Evolutionary conservation across 768 basidiomycete genomes (phyloP).

Genomic region (Ramaria rubella): DNA sequence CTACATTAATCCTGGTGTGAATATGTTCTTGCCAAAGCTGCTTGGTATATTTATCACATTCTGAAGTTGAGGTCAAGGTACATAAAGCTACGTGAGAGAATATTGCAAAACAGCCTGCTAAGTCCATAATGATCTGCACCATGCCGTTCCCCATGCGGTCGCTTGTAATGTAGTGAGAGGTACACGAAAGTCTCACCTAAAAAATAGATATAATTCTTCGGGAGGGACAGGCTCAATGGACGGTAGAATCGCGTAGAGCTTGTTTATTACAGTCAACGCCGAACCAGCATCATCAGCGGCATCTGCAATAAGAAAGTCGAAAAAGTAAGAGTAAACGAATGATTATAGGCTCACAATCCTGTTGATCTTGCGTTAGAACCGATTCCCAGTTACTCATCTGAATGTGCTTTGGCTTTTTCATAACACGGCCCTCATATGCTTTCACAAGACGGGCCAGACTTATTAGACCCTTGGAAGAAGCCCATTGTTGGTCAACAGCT

Average conservation of each 20-base stretch:
- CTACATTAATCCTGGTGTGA: neutral
- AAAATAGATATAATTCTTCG: neutral
- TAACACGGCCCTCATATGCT: slow-evolving; percentile 43
- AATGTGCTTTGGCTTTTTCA: slow-evolving; percentile 51
- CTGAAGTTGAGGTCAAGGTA: too few relatives aligned
- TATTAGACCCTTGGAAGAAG: slow-evolving; percentile 29
- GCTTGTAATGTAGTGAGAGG: too few relatives aligned
- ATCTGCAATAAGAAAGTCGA: slow-evolving; percentile 34
- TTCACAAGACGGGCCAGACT: slow-evolving; percentile 63
- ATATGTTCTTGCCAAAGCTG: too few relatives aligned
- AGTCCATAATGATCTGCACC: too few relatives aligned
- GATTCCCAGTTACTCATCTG: slow-evolving; percentile 68
- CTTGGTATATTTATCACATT: too few relatives aligned
- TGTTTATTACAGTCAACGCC: slow-evolving; percentile 46
- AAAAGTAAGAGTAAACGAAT: neutral
- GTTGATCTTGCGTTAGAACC: slow-evolving; percentile 38
- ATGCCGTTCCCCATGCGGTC: too few relatives aligned
- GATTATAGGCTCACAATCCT: slow-evolving; percentile 46
- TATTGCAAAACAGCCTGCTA: too few relatives aligned
- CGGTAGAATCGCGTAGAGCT: slow-evolving; percentile 33
- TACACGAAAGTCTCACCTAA: neutral
- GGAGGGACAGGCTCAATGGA: neutral
- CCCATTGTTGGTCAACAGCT: slow-evolving; percentile 49
- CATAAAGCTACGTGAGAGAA: too few relatives aligned
- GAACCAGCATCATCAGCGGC: slow-evolving; percentile 69